These are phyloP conservation scores for Leccinum aurantiacum DNA, from an alignment of 768 basidiomycete species.

Conservation along the genomic window DNA sequence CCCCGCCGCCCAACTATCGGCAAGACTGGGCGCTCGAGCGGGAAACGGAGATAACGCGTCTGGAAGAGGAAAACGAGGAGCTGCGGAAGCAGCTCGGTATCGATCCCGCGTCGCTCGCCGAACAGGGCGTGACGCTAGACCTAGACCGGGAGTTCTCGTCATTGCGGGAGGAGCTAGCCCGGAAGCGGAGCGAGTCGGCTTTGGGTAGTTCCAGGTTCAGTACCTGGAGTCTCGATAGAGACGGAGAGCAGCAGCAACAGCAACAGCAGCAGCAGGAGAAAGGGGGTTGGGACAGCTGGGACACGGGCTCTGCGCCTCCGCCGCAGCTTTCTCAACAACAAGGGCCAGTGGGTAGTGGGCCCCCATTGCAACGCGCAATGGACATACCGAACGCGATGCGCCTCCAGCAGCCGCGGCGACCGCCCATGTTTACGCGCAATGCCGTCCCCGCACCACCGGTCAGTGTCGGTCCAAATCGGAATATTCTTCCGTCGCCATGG, in stretches of 20 bases:
- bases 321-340: conserved; percentile 31
- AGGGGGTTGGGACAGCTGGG: conserved; percentile 29
- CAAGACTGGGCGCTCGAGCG: conserved; percentile 88
- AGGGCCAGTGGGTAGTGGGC: conserved; percentile 22
- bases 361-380: conserved; percentile 46
- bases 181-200: conserved; percentile 30
- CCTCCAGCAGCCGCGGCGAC: conserved; percentile 52
- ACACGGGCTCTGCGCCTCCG: conserved; percentile 20
- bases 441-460: conserved; percentile 36
- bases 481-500: conserved; percentile 42
- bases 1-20: conserved; percentile 40
- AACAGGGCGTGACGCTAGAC: conserved; percentile 54
- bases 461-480: conserved; percentile 36
- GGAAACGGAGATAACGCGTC: conserved; percentile 79
- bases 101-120: conserved; percentile 52
- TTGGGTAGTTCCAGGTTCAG: conserved; percentile 23
- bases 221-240: conserved; percentile 32
- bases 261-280: conserved; percentile 24
- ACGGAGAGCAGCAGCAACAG: conserved; percentile 23
- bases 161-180: conserved; percentile 19
- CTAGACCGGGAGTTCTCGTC: conserved; percentile 39
- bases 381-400: conserved; percentile 54
- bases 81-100: conserved; percentile 77
- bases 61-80: conserved; percentile 81
- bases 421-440: conserved; percentile 52